These are phyloP conservation scores for Gossypium aridum DNA, from an alignment of 441 rosid genomes.

Conservation along the genomic window DNA sequence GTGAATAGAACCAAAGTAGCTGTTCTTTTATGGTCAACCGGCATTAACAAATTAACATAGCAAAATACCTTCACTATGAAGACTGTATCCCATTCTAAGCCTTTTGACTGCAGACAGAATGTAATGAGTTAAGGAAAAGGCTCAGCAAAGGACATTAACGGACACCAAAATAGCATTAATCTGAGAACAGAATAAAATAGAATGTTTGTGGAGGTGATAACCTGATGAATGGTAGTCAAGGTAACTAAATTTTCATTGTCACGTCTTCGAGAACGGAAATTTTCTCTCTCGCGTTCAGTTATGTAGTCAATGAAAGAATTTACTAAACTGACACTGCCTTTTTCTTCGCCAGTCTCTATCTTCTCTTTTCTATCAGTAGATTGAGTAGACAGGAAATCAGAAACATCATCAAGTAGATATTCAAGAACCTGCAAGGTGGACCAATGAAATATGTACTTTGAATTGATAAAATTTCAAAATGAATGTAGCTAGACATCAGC, in stretches of 20 bases:
- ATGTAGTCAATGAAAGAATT: slow-evolving; percentile 58
- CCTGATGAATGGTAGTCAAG: slow-evolving; percentile 98
- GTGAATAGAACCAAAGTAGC: not conserved
- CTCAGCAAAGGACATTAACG: slow-evolving; percentile 14
- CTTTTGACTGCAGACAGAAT: slow-evolving; percentile 74
- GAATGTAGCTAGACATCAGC: not conserved
- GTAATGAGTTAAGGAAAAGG: slow-evolving; percentile 11
- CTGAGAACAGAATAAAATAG: slow-evolving; percentile 8
- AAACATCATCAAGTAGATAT: slow-evolving; percentile 81
- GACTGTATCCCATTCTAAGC: slow-evolving; percentile 94
- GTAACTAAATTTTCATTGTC: slow-evolving; percentile 80
- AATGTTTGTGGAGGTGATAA: slow-evolving; percentile 19
- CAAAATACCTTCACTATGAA: slow-evolving; percentile 81
- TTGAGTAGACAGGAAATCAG: slow-evolving; percentile 62
- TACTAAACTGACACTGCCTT: slow-evolving; percentile 51
- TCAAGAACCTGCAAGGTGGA: slow-evolving; percentile 70
- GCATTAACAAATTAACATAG: slow-evolving; percentile 2
- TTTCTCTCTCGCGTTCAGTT: slow-evolving; percentile 65
- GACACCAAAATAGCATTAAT: slow-evolving; percentile 5
- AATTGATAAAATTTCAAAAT: not conserved
- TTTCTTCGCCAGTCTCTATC: slow-evolving; percentile 33
- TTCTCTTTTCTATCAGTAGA: slow-evolving; percentile 31
- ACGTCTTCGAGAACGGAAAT: slow-evolving; percentile 63
- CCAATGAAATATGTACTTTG: not conserved
- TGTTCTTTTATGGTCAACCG: not conserved